Conservation (phyloP, 2,329 filamentous ascomycete species). For the Colletotrichum chrysophilum region DNA sequence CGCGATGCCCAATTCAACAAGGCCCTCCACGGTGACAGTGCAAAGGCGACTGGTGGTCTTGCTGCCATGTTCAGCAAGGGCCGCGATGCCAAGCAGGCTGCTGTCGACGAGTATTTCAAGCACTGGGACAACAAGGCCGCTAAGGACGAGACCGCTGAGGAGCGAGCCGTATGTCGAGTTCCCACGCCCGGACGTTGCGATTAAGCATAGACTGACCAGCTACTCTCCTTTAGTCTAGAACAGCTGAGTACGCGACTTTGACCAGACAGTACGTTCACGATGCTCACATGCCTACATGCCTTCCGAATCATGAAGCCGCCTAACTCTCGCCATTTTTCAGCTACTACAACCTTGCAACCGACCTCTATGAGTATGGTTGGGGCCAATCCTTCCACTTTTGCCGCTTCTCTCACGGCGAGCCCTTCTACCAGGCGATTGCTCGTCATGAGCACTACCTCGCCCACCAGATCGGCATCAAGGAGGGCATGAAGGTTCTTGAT, state of each 20-base stretch:
- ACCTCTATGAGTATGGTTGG: constrained; percentile 95
- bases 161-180: constrained; percentile 66
- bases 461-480: constrained; percentile 79
- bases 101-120: constrained; percentile 88
- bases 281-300: background rate
- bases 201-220: background rate
- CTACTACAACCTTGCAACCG: constrained; percentile 92
- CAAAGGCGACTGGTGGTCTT: constrained; percentile 74
- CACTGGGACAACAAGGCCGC: constrained; percentile 84
- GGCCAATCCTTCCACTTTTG: constrained; percentile 94
- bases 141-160: constrained; percentile 74
- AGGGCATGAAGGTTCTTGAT: constrained; percentile 87
- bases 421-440: constrained; percentile 86
- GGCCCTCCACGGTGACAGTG: constrained; percentile 78
- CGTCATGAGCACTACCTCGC: constrained; percentile 96
- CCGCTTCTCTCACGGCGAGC: constrained; percentile 83
- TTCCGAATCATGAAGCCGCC: background rate
- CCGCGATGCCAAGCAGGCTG: constrained; percentile 70
- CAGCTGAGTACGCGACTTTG: constrained; percentile 84
- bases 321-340: constrained; percentile 43
- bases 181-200: background rate
- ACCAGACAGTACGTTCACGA: constrained; percentile 76
- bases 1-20: constrained; percentile 93
- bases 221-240: constrained; percentile 60
- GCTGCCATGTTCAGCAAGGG: constrained; percentile 84